Evolutionary conservation across 164 flowering plant genomes (phyloP).

Genomic region (Vitis riparia): DNA sequence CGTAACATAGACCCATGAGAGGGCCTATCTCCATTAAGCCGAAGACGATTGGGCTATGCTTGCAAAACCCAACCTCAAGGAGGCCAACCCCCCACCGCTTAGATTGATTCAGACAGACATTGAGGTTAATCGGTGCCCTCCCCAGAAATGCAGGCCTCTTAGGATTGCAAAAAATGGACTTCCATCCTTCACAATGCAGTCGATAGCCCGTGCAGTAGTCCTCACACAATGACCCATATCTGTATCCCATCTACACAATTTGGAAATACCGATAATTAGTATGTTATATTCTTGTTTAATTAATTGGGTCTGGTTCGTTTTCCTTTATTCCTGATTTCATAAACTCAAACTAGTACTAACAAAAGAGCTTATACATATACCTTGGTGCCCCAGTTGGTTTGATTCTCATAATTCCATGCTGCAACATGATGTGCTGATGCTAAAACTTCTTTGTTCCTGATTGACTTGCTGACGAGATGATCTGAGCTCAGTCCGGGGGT

Average conservation of each 20-base stretch:
- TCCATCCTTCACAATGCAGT: constrained; percentile 82
- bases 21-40: constrained; percentile 41
- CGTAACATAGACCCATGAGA: constrained; percentile 42
- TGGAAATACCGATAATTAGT: too few species aligned
- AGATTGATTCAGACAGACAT: constrained; percentile 47
- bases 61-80: constrained; percentile 51
- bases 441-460: constrained; percentile 16
- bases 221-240: constrained; percentile 76
- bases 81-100: constrained; percentile 72
- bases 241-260: constrained; percentile 59
- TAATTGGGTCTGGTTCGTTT: too few species aligned
- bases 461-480: constrained; percentile 18
- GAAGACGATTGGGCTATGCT: constrained; percentile 45
- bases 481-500: constrained; percentile 24
- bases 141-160: constrained; percentile 68
- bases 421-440: constrained; percentile 50
- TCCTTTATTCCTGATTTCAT: too few species aligned
- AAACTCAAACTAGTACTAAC: too few species aligned
- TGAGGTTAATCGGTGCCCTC: constrained; percentile 46
- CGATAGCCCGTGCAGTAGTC: constrained; percentile 68
- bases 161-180: constrained; percentile 60
- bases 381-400: constrained; percentile 62
- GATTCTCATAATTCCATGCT: constrained; percentile 47
- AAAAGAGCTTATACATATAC: constrained; percentile 17
- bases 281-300: too few species aligned